Percentiles rank a stretch among this genome's conserved stretches.
phyloP scores from a whole-genome alignment of 768 basidiomycete genomes.

The Tylopilus rubrobrunneus region DNA sequence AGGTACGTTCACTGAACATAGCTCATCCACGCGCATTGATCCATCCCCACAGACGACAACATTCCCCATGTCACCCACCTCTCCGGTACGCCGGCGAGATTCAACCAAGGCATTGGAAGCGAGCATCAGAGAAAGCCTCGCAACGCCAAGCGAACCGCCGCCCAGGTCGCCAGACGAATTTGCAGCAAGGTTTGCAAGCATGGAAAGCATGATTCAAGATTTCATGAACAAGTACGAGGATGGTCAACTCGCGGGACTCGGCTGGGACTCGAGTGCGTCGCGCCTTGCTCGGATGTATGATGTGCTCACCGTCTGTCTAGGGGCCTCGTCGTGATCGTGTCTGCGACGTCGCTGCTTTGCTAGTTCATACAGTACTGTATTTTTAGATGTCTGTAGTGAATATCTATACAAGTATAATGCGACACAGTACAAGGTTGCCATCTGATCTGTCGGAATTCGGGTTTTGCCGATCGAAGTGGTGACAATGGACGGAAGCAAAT shows the following conservation, averaged over 20 bases:
- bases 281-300: neutral
- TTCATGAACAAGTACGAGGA: slow-evolving; percentile 20
- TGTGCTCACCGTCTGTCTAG: slow-evolving; percentile 9
- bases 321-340: slow-evolving; percentile 3
- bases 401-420: slow-evolving; percentile 16
- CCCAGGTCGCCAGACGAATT: slow-evolving; percentile 26
- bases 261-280: slow-evolving; percentile 27
- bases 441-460: slow-evolving; percentile 14
- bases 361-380: slow-evolving; percentile 9
- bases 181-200: slow-evolving; percentile 8
- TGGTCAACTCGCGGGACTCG: slow-evolving; percentile 21
- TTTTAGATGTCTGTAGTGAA: slow-evolving; percentile 1
- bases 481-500: slow-evolving; percentile 19
- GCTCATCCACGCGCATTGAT: neutral
- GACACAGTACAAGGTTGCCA: slow-evolving; percentile 11
- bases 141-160: neutral
- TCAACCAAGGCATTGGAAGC: slow-evolving; percentile 2
- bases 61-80: neutral
- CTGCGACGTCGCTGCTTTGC: neutral
- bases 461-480: slow-evolving; percentile 13
- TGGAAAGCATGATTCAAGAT: slow-evolving; percentile 17
- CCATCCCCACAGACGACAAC: neutral
- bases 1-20: slow-evolving; percentile 2
- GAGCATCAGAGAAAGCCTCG: slow-evolving; percentile 13
- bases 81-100: neutral